Conservation (phyloP, 306 rosid genomes). For the Crotalaria pallida region DNA sequence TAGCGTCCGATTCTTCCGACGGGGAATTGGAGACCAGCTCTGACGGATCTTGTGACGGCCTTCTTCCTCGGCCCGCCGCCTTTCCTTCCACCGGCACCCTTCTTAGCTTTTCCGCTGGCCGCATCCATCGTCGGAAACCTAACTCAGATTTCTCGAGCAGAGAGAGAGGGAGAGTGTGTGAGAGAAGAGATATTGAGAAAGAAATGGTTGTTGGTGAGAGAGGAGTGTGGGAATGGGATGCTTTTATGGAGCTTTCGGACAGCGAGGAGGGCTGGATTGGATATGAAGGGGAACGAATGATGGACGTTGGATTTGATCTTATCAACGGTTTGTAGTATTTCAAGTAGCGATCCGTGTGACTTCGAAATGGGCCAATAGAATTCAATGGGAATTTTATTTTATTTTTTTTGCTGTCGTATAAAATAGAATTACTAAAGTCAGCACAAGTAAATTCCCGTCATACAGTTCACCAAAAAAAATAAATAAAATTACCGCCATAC, state of each 20-base stretch:
- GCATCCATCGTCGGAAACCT: conserved; percentile 29
- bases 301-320: conserved; percentile 32
- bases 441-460: too few relatives aligned
- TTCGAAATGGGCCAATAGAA: conserved; percentile 32
- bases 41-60: conserved; percentile 56
- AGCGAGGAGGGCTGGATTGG: not conserved
- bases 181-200: not conserved
- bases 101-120: conserved; percentile 44
- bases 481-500: too few relatives aligned
- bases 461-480: too few relatives aligned
- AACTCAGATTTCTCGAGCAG: not conserved
- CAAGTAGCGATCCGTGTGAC: conserved; percentile 17
- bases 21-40: conserved; percentile 71
- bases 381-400: not conserved
- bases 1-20: conserved; percentile 77
- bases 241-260: conserved; percentile 25
- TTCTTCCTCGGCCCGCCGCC: conserved; percentile 79
- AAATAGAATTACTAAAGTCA: too few relatives aligned
- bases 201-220: not conserved
- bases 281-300: not conserved
- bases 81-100: conserved; percentile 59
- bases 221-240: not conserved
- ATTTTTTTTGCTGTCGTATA: too few relatives aligned
- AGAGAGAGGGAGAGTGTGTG: not conserved
- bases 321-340: conserved; percentile 31